Evolutionary conservation across 345 rosid genomes (phyloP), one percentile per base, ranked within the genome.

Genomic region (Hibiscus mutabilis): DNA sequence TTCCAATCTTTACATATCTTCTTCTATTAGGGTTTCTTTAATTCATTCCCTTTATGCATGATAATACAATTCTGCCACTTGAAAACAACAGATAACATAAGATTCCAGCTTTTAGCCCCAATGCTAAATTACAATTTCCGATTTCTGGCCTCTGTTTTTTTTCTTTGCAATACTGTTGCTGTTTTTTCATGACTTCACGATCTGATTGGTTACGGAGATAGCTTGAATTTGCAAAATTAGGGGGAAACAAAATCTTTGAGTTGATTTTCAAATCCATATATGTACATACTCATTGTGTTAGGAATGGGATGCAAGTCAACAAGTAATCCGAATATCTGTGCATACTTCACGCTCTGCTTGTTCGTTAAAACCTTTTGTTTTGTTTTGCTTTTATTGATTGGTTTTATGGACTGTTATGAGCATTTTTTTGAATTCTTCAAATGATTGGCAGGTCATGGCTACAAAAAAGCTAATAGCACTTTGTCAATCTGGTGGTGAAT

Each of bases 401-500:
- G 12, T 55, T 18, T 55, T 18, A 55, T 21, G 25, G 25, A 55
- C 13, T 55, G 24, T 55, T 22, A 1, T 55, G 59, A 21, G 12
- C 25, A 7, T 8, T 55, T 55, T 55, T 55, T 53, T 8, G 5
- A 13, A 4, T 55, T 19, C 0, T 21, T 19, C 25, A 18, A 55
- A 55, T 19, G 57, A 46, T 44, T 66, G 29, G 22, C 72, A 82
- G 91, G 83, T 73, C 75, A 92, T 92, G 94, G 84, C 86, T 18
- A 86, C 78, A 76, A 80, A 74, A 60, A 85, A 84, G 74, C 76
- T 91, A 10, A 91, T 94, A 67, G 93, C 87, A 2, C 85, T 93
- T 46, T 93, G 95, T 79, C 84, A 88, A 78, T 77, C 78, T 52
- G 67, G 95, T n/a, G 93, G 96, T 24, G 84, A 82, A 55, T 89